Percentiles rank a stretch among this genome's conserved stretches.
These are phyloP conservation scores for Populus ilicifolia DNA, from an alignment of 345 rosid species.

Conservation along the genomic window DNA sequence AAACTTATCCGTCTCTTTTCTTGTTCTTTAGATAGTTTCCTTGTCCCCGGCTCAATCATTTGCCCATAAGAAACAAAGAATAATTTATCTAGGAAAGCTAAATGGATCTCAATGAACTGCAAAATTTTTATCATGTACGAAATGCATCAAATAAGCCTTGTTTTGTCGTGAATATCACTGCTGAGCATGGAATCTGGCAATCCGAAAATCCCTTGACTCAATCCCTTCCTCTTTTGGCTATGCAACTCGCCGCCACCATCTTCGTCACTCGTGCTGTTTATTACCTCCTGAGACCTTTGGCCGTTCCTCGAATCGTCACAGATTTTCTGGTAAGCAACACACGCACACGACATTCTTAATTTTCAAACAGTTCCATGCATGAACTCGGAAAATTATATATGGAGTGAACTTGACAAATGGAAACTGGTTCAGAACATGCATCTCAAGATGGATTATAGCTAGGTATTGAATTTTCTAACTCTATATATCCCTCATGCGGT, in stretches of 20 bases:
- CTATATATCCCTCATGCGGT: no score
- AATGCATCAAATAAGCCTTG: conserved; percentile 4
- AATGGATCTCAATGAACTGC: conserved; percentile 17
- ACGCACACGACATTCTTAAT: no score
- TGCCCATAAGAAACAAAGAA: neutral
- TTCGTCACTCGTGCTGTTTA: conserved; percentile 12
- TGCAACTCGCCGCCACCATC: conserved; percentile 16
- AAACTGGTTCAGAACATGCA: no score
- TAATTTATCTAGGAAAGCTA: neutral
- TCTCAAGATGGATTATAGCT: no score
- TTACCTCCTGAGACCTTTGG: conserved; percentile 28
- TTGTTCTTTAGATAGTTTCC: neutral
- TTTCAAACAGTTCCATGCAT: no score
- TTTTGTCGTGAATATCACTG: neutral
- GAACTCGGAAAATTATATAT: no score
- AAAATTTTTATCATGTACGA: conserved; percentile 9
- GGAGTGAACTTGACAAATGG: no score
- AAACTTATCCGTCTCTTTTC: no score
- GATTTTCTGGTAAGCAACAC: conserved; percentile 27
- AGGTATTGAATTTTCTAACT: no score
- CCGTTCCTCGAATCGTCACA: conserved; percentile 26
- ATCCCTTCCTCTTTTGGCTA: conserved; percentile 24
- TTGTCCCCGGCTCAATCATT: neutral
- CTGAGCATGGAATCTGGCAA: conserved; percentile 28
- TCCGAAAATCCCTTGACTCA: conserved; percentile 14